Base-by-base conservation (phyloP, 495 filamentous ascomycete species). In the Darksidea phi region DNA sequence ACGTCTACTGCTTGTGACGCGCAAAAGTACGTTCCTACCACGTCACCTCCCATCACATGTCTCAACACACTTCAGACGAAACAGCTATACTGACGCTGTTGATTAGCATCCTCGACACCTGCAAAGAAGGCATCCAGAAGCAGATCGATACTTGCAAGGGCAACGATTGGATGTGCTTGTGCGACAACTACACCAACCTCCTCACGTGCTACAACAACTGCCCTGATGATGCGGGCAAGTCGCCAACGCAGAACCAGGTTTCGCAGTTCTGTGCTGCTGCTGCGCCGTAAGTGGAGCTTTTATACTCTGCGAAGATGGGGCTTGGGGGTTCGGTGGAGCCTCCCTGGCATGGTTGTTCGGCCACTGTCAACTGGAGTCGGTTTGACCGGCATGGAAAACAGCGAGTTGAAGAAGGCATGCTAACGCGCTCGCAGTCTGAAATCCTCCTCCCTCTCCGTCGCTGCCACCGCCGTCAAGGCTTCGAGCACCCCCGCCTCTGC, bases 151-250 rank as follows among this genome's bases (percentile, higher is more conserved):
- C 53, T 21, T 74, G 72, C 69, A 41, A 45, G 4, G 54, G 42
- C 48, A 73, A 67, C 51, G 72, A 73, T 65, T 74, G 70, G 69
- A 61, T 64, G 46, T 74, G 72, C 66, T 46, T 73, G 2, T 74
- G 72, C 66, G 53, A 61, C 12, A 32, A 68, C 20, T 67, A 69
- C 54, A 61, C 62, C 32, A 64, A 64, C 52, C 60, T 72, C 32
- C 21, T 72, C 55, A 71, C 66, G 46, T 70, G 72, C 70, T 74
- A 67, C 57, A 71, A 74, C 67, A 71, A 71, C 69, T 74, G 72
- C 69, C 68, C 70, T 13, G 18, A 54, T 34, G 32, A 50, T 32
- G 48, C 55, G 7, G 54, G 57, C 23, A 38, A 24, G 11, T 0
- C 48, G 12, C 32, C 57, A 12, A 64, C 59, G 1, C 64, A 70